Evolutionary conservation across 1,284 basidiomycete genomes (phyloP), one percentile per base, ranked within the genome.

Genomic region (Moesziomyces aphidis): DNA sequence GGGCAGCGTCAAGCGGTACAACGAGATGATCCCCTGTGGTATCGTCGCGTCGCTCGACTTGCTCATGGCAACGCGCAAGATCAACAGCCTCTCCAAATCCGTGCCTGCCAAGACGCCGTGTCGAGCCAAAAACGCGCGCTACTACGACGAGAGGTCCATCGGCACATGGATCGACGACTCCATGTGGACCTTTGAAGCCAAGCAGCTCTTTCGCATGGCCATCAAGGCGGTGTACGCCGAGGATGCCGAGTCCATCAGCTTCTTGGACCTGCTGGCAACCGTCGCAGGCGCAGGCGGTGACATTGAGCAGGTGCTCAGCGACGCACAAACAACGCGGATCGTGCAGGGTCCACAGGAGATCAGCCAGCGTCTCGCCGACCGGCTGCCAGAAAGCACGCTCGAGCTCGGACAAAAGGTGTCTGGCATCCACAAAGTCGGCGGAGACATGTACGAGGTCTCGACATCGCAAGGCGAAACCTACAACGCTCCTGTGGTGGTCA

Each of bases 141-240:
- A 61, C 17, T 72, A 52, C 58, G 72, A 75, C 34, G 61, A 72
- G 39, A 54, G 60, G 44, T 75, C 72, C 3, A 66, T 75, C 19
- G 68, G 68, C 24, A 54, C 55, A n/a, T 75, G 72, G 72, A 75
- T 71, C 49, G 68, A 75, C 48, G 72, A 70, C 22, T 31, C 57
- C 22, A 61, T 75, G 62, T 63, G 55, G 51, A 72, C 72, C 2
- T 55, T 28, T 8, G 68, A 72, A 44, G 72, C 55, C 43, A 72
- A 49, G 48, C 50, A 59, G 50, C 62, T 75, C 49, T 55, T 75
- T 28, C 45, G 57, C 11, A 61, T 75, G 67, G 72, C 72, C 36
- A 64, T 75, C 52, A 66, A 71, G 31, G 72, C 62, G 9, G 72
- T 75, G 26, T 75, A 75, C n/a, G 72, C 68, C 9, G 72, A 75